Conservation (phyloP, 176 grass and related monocot genomes). For the Ensete glaucum region DNA sequence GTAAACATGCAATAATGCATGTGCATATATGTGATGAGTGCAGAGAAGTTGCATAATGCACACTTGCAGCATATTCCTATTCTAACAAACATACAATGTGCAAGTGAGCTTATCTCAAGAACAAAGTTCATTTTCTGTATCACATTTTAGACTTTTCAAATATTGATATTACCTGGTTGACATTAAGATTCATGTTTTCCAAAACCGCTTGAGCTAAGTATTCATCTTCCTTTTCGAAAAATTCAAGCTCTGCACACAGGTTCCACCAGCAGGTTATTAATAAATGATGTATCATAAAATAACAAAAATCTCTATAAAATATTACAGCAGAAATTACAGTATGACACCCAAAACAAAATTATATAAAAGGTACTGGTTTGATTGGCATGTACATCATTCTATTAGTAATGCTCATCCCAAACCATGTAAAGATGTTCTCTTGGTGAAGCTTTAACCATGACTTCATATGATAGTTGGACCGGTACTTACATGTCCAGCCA, state of each 20-base stretch:
- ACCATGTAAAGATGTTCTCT: not conserved
- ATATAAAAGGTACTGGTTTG: not conserved
- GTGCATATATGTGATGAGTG: not conserved
- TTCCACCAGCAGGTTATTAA: not conserved
- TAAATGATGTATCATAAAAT: not conserved
- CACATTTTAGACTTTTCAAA: not conserved
- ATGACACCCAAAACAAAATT: no score
- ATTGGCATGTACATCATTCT: not conserved
- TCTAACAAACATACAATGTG: not conserved
- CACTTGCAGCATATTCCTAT: not conserved
- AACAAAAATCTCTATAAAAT: no score
- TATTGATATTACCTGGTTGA: conserved; percentile 37
- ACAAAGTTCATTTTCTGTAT: not conserved
- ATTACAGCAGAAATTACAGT: no score
- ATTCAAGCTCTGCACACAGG: conserved; percentile 55
- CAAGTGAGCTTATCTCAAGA: not conserved
- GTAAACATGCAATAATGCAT: no score
- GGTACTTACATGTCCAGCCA: not conserved
- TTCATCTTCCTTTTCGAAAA: conserved; percentile 83
- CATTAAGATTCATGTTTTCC: conserved; percentile 84
- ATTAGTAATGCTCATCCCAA: not conserved
- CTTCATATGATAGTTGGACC: not conserved
- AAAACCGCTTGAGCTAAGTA: conserved; percentile 74
- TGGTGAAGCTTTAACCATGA: not conserved
- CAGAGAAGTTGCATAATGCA: not conserved